A percentile compares a stretch with the other conserved stretches of the same genome.
Conservation (phyloP, 2,329 filamentous ascomycete genomes). For the Monilinia laxa region DNA sequence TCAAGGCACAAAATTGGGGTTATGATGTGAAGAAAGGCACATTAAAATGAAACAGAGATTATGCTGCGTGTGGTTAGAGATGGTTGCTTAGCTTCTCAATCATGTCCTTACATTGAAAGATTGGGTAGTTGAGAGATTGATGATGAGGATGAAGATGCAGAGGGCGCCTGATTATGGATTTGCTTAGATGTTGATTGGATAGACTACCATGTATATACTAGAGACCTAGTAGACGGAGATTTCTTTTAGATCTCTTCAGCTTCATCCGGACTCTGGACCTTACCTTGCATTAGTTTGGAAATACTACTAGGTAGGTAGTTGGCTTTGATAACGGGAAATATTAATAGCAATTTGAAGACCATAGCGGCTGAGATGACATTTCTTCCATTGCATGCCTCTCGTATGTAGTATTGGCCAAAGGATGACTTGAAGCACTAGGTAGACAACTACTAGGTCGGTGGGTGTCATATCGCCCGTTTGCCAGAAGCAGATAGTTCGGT, state of each 20-base stretch:
- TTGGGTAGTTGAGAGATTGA: not conserved
- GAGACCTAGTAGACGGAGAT: not conserved
- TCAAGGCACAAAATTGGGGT: not conserved
- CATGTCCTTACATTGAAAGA: not conserved
- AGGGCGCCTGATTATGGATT: not conserved
- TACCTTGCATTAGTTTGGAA: not conserved
- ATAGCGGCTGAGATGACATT: not conserved
- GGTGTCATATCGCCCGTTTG: too few species aligned
- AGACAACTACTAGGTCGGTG: not conserved
- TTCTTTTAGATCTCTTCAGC: not conserved
- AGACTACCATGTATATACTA: too few species aligned
- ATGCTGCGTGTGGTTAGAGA: not conserved
- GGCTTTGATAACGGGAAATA: not conserved
- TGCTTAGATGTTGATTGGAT: not conserved
- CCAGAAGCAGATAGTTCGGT: too few species aligned
- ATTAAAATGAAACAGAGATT: not conserved
- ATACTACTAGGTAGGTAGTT: too few species aligned
- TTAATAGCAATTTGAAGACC: not conserved
- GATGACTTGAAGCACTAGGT: too few species aligned
- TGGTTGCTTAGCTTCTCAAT: not conserved
- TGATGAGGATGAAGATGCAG: not conserved
- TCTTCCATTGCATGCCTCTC: too few species aligned
- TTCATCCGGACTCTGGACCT: slow-evolving; percentile 11
- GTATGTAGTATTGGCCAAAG: too few species aligned
- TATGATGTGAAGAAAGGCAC: not conserved